phyloP scores from a whole-genome alignment of 75 land plant genomes.

The Cryptomeria japonica region DNA sequence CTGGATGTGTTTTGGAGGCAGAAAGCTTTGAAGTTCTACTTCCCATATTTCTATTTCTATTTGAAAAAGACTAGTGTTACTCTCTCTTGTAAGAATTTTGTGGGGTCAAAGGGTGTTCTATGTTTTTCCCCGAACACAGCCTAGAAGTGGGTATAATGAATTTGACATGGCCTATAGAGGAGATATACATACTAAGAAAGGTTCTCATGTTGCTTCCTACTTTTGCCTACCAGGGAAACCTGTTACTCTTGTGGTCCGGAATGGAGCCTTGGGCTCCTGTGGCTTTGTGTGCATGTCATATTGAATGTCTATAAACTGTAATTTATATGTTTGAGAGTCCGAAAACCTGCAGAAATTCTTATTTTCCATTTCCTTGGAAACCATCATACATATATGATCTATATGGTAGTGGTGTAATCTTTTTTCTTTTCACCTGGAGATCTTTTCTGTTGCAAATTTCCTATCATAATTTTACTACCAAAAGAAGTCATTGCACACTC shows the following conservation, averaged over 20 bases:
- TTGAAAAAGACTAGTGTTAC: neutral
- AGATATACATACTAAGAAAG: neutral
- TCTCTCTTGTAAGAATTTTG: neutral
- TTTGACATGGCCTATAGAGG: neutral
- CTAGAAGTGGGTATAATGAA: neutral
- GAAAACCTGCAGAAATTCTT: neutral
- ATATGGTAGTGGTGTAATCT: neutral
- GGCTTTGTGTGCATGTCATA: neutral
- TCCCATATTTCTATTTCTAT: slow-evolving; percentile 6
- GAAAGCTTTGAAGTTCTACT: neutral
- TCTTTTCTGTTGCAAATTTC: neutral
- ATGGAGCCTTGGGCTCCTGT: neutral
- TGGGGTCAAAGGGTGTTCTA: slow-evolving; percentile 2
- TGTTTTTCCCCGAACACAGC: slow-evolving; percentile 3
- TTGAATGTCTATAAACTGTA: slow-evolving; percentile 3
- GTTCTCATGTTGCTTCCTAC: neutral
- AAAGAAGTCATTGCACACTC: no score
- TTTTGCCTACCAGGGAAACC: neutral
- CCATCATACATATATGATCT: neutral
- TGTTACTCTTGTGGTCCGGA: neutral
- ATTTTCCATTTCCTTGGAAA: neutral
- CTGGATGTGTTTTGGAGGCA: neutral
- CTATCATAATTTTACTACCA: no score
- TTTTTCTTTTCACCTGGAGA: neutral
- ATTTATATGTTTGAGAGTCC: neutral